A percentile compares a stretch with the other conserved stretches of the same genome.
phyloP scores from a whole-genome alignment of 2,329 filamentous ascomycete species.

The Cercospora berteroae region DNA sequence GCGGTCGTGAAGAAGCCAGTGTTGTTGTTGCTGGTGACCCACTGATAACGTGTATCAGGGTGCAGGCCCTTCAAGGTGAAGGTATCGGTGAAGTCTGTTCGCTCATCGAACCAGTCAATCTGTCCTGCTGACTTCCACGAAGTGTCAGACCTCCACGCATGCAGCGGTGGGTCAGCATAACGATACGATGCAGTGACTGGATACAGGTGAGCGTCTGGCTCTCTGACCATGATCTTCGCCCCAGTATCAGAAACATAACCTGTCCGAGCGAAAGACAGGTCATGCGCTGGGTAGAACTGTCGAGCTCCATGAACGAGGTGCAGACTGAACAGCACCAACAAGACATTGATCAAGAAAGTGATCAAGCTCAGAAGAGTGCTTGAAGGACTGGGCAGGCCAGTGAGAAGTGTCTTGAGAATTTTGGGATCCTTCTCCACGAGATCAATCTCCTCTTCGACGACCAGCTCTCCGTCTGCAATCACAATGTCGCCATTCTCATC shows the following conservation, averaged over 20 bases:
- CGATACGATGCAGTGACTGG: conserved; percentile 70
- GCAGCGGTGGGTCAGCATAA: conserved; percentile 36
- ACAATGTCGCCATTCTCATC: conserved; percentile 35
- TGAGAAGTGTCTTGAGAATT: conserved; percentile 65
- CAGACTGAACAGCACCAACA: conserved; percentile 65
- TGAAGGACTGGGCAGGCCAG: conserved; percentile 72
- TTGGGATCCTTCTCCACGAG: conserved; percentile 58
- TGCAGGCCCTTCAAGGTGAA: conserved; percentile 66
- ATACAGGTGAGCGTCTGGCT: conserved; percentile 72
- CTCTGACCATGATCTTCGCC: conserved; percentile 79
- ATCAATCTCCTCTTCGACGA: conserved; percentile 62
- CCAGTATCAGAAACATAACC: conserved; percentile 80
- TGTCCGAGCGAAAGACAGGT: conserved; percentile 80
- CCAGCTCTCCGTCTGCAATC: conserved; percentile 51
- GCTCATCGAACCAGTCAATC: conserved; percentile 65
- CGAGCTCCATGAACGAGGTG: conserved; percentile 77
- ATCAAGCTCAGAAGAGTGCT: conserved; percentile 62
- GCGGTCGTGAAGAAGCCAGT: conserved; percentile 78
- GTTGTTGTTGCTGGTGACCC: conserved; percentile 82
- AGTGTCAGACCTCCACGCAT: conserved; percentile 46
- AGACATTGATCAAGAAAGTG: conserved; percentile 62
- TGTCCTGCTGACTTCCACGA: conserved; percentile 67
- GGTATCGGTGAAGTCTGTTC: conserved; percentile 77
- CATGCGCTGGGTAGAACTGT: conserved; percentile 65
- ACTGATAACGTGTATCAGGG: conserved; percentile 75